Evolutionary conservation across 1,139 yeast species (phyloP), one percentile per base, ranked within the genome.

Genomic region (Lodderomyces orthopsilosis): DNA sequence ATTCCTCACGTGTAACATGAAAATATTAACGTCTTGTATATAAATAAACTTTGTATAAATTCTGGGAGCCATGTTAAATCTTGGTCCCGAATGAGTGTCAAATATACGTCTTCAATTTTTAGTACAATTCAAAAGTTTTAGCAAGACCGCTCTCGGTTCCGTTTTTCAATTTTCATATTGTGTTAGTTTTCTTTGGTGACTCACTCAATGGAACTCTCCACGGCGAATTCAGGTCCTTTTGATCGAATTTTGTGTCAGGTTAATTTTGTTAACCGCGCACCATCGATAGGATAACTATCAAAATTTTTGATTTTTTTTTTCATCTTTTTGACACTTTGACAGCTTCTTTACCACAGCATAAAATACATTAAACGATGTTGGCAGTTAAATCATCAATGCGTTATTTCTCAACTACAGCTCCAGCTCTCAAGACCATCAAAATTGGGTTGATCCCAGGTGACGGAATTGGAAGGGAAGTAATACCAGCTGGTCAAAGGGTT

Each of bases 401-500:
- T 55, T 55, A 63, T 35, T 68, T 73, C 45, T 64, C 76, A 13
- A 58, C 72, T 22, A 57, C 69, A 8, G 46, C 66, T 15, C 47
- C 59, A 15, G 54, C 65, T 28, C 50, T 63, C 49, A 72, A 70
- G 55, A 60, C 62, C 43, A 61, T 73, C 48, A 73, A 70, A 53
- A 73, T 73, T 47, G 79, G 79, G 27, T 77, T 93, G 61, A 90
- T 93, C 58, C 96, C 98, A 42, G 98, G 98, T 62, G 98, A 93
- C 64, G 98, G 98, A 51, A 93, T 93, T 58, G 98, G 98, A 45
- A 82, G 88, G 59, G 98, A 93, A 68, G 98, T 93, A 41, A 90
- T 93, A 50, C 98, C 98, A 49, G 86, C 98, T 40, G 98, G 98
- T 58, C 78, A 79, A 58, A 85, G 87, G 49, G 80, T 93, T 24